phyloP scores from a whole-genome alignment of 441 rosid genomes.

The Populus hybrid region DNA sequence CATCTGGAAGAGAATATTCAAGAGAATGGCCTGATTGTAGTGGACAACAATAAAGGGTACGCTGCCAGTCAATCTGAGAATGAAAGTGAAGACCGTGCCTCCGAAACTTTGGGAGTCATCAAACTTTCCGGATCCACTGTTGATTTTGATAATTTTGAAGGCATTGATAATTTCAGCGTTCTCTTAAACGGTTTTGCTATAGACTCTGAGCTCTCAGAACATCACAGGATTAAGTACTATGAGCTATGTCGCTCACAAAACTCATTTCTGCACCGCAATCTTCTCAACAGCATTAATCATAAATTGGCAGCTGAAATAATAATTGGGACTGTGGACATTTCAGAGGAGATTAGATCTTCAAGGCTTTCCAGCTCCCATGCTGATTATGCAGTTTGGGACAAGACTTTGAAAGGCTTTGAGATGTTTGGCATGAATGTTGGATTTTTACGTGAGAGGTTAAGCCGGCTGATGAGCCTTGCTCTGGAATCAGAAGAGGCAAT shows the following conservation, averaged over 20 bases:
- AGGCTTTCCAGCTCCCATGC: constrained; percentile 32
- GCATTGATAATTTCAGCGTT: constrained; percentile 34
- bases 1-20: constrained; percentile 20
- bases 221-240: constrained; percentile 37
- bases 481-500: constrained; percentile 33
- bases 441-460: constrained; percentile 42
- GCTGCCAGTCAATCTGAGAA: constrained; percentile 20
- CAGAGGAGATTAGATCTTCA: constrained; percentile 44
- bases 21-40: constrained; percentile 25
- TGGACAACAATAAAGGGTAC: constrained; percentile 17
- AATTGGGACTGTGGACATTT: constrained; percentile 43
- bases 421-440: constrained; percentile 54
- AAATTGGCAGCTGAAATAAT: constrained; percentile 56
- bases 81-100: constrained; percentile 14
- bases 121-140: constrained; percentile 20
- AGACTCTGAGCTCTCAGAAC: constrained; percentile 40
- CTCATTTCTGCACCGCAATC: constrained; percentile 37
- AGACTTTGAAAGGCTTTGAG: constrained; percentile 54
- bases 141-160: constrained; percentile 26
- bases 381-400: constrained; percentile 48
- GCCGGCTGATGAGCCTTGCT: constrained; percentile 31
- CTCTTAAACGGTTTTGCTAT: constrained; percentile 31
- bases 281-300: constrained; percentile 43
- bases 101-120: constrained; percentile 18
- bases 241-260: constrained; percentile 48